Conservation (phyloP, 257 asterid genomes). For the Dorcoceras hygrometricum region DNA sequence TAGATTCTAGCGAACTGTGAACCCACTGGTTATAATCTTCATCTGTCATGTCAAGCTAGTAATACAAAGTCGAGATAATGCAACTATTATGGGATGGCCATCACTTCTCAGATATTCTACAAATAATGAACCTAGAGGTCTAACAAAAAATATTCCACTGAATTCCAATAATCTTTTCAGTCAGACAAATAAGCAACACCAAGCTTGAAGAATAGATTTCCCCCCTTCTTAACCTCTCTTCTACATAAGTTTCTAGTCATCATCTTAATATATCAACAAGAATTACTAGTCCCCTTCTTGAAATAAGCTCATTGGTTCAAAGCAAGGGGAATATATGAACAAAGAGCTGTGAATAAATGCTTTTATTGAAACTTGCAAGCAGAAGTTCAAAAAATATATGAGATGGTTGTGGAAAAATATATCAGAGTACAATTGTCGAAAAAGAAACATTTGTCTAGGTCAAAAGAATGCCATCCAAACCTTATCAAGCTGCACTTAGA, state of each 20-base stretch:
- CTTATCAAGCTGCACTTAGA: background rate
- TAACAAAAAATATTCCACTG: background rate
- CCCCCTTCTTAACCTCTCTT: background rate
- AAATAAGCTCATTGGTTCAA: background rate
- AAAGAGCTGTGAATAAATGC: background rate
- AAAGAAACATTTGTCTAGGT: background rate
- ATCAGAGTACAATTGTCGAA: background rate
- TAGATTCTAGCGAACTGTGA: too few relatives aligned
- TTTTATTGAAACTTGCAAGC: background rate
- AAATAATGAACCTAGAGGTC: background rate
- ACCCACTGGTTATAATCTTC: background rate
- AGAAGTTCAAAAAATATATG: too few relatives aligned
- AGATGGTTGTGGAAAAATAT: background rate
- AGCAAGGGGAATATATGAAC: background rate
- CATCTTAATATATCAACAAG: background rate
- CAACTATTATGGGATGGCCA: background rate
- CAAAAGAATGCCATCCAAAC: background rate
- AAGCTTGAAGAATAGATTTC: background rate
- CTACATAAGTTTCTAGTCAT: background rate
- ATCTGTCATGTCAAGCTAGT: background rate
- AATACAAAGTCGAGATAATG: background rate
- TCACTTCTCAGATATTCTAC: background rate
- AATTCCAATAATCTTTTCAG: background rate
- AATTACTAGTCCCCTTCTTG: background rate
- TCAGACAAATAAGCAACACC: background rate